Evolutionary conservation across 2,329 filamentous ascomycete species (phyloP).

Genomic region (Pseudopyrenochaeta lycopersici): DNA sequence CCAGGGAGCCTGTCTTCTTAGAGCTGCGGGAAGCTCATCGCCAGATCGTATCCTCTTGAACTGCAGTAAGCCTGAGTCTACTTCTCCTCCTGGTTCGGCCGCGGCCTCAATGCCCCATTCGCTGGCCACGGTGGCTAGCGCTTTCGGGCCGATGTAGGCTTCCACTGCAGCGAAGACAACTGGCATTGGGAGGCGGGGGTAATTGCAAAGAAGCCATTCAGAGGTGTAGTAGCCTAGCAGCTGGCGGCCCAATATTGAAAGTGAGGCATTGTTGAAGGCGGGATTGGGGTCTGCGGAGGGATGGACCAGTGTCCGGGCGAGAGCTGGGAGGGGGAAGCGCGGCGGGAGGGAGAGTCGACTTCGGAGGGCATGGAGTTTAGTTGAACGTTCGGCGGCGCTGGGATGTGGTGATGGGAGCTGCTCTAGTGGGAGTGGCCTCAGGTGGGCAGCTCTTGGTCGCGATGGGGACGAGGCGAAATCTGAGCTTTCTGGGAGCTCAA

Average conservation of each 20-base stretch:
- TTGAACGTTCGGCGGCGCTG: constrained; percentile 72
- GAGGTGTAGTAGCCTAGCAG: constrained; percentile 88
- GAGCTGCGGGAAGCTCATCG: constrained; percentile 31
- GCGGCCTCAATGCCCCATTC: constrained; percentile 94
- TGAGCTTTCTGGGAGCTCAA: constrained; percentile 21
- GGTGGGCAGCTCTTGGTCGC: constrained; percentile 14
- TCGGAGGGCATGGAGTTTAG: constrained; percentile 92
- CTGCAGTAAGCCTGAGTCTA: constrained; percentile 90
- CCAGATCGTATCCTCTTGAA: constrained; percentile 63
- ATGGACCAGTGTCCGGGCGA: constrained; percentile 87
- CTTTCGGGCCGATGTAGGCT: constrained; percentile 80
- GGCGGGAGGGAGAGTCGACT: constrained; percentile 84
- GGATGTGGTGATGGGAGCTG: constrained; percentile 76
- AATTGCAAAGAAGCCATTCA: constrained; percentile 87
- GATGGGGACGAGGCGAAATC: constrained; percentile 1
- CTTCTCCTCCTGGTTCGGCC: constrained; percentile 86
- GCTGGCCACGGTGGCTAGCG: constrained; percentile 75
- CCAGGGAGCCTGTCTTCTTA: constrained; percentile 40
- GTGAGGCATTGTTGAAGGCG: constrained; percentile 86
- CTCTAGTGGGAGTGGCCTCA: constrained; percentile 34
- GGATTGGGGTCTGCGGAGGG: constrained; percentile 81
- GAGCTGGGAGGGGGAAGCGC: constrained; percentile 83
- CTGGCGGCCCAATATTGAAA: constrained; percentile 82
- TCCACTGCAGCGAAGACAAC: constrained; percentile 87
- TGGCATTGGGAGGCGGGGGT: constrained; percentile 88